Evolutionary conservation across 2,329 filamentous ascomycete genomes (phyloP), one percentile per base, ranked within the genome.

Genomic region (Hymenoscyphus linearis): DNA sequence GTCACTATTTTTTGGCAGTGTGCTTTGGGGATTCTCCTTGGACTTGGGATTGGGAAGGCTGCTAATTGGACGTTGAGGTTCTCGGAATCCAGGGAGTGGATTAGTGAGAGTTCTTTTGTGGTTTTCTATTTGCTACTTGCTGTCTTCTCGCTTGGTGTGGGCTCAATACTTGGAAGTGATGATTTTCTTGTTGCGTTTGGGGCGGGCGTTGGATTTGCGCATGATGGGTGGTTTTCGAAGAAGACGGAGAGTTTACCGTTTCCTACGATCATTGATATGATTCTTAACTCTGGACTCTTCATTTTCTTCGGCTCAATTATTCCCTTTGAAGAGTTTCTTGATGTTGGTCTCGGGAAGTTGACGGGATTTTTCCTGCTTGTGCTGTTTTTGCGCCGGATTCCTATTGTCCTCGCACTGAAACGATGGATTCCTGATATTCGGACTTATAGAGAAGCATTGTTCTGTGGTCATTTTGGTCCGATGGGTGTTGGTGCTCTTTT

Each of bases 401-500:
- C 82, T 1, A 72, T 81, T 53, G 77, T 84, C 2, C 71, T 82
- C 35, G 72, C 74, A 0, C 66, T 79, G 3, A 80, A 82, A 68
- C 75, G 74, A 13, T 73, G 78, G 62, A 74, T 82, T 12, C 80
- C 79, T 0, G 76, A 80, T 57, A 75, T 84, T 53, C 70, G 74
- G 7, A 82, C 80, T 0, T 77, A 76, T 25, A 75, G 76, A 5
- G 82, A 84, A 69, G 81, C 81, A 0, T 68, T 84, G 0, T 84
- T 84, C 69, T 76, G 76, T 52, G 81, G 82, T 0, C 82, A 84
- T 67, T 84, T 85, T 61, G 81, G 81, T 0, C 81, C 81, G 9
- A 84, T 84, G 77, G 82, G 82, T 18, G 76, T 84, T 1, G 82
- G 81, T 2, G 82, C 79, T 0, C 70, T 84, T 6, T 84, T 84